Evolutionary conservation across 495 filamentous ascomycete genomes (phyloP), one percentile per base, ranked within the genome.

Genomic region (Neurospora tetrasperma): DNA sequence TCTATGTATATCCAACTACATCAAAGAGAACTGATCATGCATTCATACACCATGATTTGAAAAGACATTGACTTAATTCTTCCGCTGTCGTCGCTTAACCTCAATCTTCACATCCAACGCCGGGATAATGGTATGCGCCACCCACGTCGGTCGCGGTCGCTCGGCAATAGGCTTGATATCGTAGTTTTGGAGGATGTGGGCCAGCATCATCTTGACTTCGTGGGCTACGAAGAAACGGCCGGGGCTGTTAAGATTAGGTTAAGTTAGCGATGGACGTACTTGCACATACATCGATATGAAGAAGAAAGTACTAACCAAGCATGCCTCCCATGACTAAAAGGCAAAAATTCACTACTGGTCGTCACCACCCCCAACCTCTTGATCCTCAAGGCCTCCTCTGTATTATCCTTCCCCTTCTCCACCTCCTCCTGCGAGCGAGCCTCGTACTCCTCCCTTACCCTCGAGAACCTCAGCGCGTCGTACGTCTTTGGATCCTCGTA

Each of bases 181-280:
- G 74, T 85, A 85, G 71, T 85, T 84, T 20, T 80, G 68, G 23
- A 84, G 42, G 23, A 84, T 62, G 71, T 83, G 82, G 23, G 78
- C 78, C 40, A 85, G 43, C 5, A 81, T 76, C 70, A 85, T 80
- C 72, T 85, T 86, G 39, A 86, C 72, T 72, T 82, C 79, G 69
- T 80, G 80, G 23, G 80, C 79, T 7, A 84, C 83, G 70, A 86
- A 83, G 75, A 86, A 85, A 16, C 83, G 77, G 14, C 83, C 83
- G 20, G 83, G 83, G 35, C 84, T 81, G 3, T 70, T 0, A 40
- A 0, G 8, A n/a, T 2, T 16, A 5, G 3, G 8, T 44, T 44
- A 6, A 42, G 42, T 74, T 20, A 73, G 66, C 16, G 39, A 41
- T 20, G 42, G 16, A 44, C 16, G 5, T 6, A 38, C 5, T 38